Percentiles rank a stretch among this genome's conserved stretches.
These are phyloP conservation scores for Cladochytrium replicatum DNA, from an alignment of 192 early-diverging fungal genomes.

Conservation along the genomic window DNA sequence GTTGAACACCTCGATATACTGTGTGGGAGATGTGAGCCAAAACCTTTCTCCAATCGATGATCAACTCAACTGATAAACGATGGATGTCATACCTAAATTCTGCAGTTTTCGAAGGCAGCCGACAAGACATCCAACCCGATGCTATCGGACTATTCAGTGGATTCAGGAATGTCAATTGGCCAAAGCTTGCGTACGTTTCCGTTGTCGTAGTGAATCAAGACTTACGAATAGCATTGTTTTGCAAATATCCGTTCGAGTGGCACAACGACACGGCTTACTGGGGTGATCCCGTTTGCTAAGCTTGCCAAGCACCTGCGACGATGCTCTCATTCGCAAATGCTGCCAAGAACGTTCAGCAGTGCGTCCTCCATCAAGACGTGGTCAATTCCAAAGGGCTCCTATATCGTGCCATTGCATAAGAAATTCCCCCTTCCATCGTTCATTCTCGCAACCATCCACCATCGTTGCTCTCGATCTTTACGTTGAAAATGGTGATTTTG, in stretches of 20 bases:
- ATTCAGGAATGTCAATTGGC: not conserved
- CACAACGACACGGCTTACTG: constrained; percentile 19
- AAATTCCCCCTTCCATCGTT: not conserved
- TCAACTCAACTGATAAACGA: constrained; percentile 90
- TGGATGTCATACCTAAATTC: constrained; percentile 88
- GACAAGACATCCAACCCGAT: constrained; percentile 92
- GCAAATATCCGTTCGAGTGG: not conserved
- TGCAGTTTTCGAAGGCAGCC: constrained; percentile 91
- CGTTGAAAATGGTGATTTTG: constrained; percentile 73
- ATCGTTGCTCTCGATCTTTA: constrained; percentile 88
- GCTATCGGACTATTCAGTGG: constrained; percentile 36
- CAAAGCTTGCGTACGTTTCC: constrained; percentile 58
- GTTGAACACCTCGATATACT: too few species aligned
- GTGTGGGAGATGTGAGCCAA: too few species aligned
- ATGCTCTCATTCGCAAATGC: not conserved
- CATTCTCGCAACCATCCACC: constrained; percentile 13
- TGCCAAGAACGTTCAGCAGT: constrained; percentile 33
- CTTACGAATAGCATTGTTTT: not conserved
- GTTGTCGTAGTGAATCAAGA: constrained; percentile 95
- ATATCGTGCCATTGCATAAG: not conserved
- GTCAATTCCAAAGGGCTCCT: constrained; percentile 46
- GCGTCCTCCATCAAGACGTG: constrained; percentile 30
- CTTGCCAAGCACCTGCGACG: not conserved
- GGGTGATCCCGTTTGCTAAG: constrained; percentile 35
- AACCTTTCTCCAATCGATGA: too few species aligned